phyloP scores from a whole-genome alignment of 257 asterid species.

The Solanum medicagineum region DNA sequence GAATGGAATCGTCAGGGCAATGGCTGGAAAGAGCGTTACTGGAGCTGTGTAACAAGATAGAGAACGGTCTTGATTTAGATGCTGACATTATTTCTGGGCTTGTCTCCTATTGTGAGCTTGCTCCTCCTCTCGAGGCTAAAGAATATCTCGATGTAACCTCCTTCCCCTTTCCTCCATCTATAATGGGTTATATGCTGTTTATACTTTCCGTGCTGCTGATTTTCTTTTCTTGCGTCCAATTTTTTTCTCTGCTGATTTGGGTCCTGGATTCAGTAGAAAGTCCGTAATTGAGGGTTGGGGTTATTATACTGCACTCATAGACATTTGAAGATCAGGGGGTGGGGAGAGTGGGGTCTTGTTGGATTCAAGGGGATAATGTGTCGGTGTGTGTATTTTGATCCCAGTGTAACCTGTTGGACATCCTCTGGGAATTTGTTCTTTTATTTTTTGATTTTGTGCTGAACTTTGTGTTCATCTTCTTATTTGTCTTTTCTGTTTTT shows the following conservation, averaged over 20 bases:
- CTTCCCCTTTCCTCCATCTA: background rate
- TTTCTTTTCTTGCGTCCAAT: background rate
- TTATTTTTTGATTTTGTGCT: background rate
- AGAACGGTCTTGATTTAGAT: conserved; percentile 67
- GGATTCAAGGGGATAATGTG: background rate
- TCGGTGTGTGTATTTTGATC: background rate
- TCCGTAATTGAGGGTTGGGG: background rate
- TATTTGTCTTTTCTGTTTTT: background rate
- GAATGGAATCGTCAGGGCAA: conserved; percentile 45
- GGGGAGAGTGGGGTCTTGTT: background rate
- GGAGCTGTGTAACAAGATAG: conserved; percentile 48
- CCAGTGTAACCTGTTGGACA: background rate
- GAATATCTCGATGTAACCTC: conserved; percentile 74
- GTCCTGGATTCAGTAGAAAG: background rate
- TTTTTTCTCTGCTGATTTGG: background rate
- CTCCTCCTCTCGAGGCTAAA: conserved; percentile 84
- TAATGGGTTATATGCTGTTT: background rate
- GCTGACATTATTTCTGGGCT: conserved; percentile 78
- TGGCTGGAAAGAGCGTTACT: conserved; percentile 70
- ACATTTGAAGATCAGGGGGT: background rate
- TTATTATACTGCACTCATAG: background rate
- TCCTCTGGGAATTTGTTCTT: background rate
- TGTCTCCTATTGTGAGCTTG: conserved; percentile 89
- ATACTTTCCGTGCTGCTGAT: background rate
- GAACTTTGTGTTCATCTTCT: background rate